Base-by-base conservation (phyloP, 2,329 filamentous ascomycete genomes). In the Karstenula rhodostoma region DNA sequence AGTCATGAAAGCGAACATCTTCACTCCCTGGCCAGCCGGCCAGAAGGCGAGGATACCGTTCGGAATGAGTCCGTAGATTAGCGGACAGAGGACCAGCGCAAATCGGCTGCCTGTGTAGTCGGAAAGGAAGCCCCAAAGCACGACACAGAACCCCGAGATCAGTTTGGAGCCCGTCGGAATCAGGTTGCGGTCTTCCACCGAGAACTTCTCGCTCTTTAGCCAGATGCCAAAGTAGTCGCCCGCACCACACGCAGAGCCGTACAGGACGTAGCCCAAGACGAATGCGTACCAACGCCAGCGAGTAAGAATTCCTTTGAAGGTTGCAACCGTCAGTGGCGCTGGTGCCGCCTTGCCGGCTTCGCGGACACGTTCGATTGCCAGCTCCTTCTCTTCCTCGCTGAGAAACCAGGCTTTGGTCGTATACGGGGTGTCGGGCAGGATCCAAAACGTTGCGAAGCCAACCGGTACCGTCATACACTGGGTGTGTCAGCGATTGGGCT, bases 1-100 rank as follows among this genome's bases (percentile, higher is more conserved):
- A 12, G 68, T 71, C n/a, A 76, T 56, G 42, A 75, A 74, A 9
- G 72, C 72, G 55, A 74, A 75, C 32, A 73, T 63, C 54, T 73
- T 73, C 29, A 42, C 70, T 67, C 2, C 61, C 17, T 2, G 71
- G 66, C 71, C 71, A 70, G n/a, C 67, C 54, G 8, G 73, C 71
- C 3, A 77, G 57, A 35, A 55, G 1, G 52, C 52, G 17, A 55
- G 43, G 17, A 77, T 76, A 10, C 72, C 74, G 42, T 74, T 77
- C 8, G 74, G 75, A 7, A 77, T 47, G 0, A 77, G 61, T 0
- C 70, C 69, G 33, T 74, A 66, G 9, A 67, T 65, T 69, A 72
- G 47, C n/a, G 22, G 56, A 37, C 62, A 48, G 44, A 66, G 61
- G 1, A 58, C 57, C 27, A 66, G 44, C 6, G 58, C 40, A 46